Base-by-base conservation (phyloP, 495 filamentous ascomycete genomes). In the Lasiosphaeriaceae sp. region DNA sequence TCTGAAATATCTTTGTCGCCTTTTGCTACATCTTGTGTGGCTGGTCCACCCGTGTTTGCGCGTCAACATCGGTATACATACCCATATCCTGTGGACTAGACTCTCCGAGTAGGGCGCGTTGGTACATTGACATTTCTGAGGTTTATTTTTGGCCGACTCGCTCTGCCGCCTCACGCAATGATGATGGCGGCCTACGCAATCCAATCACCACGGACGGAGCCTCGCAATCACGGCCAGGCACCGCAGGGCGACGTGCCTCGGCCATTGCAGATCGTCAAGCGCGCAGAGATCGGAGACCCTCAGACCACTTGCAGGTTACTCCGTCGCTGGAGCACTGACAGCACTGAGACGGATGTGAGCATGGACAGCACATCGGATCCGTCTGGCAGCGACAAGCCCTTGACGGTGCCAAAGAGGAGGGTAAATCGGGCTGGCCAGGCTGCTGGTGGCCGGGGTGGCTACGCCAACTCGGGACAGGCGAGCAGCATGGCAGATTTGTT, bases 241-340 rank as follows among this genome's bases (percentile, higher is more conserved):
- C 14, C 39, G 5, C 14, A 43, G 39, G 7, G 16, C 8, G 39
- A 17, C n/a, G 35, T 68, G 14, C 69, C 69, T 9, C 47, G 51
- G 35, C 70, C 70, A 29, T 43, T 72, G 41, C 68, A 70, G 17
- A 71, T 72, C 50, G 44, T 60, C 49, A 72, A 72, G 55, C 66
- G 57, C 35, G 47, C 58, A 1, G 41, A 47, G 11, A 55, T 20
- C 11, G 26, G 43, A 8, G 39, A n/a, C 47, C 37, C 39, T 29
- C 45, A 55, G 24, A 29, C 50, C 26, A 31, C 26, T 9, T 9
- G 26, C 47, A 20, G 44, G 14, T 45, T 19, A 22, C 29, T 24
- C 6, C 52, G 58, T 7, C 50, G 52, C 23, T 56, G 29, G 51
- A 68, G 58, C 39, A 29, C 41, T 17, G 56, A 47, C 17, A 66